Percentiles rank a stretch among this genome's conserved stretches.
These are phyloP conservation scores for Diplocarpon mali DNA, from an alignment of 2,329 filamentous ascomycete genomes.

Conservation along the genomic window DNA sequence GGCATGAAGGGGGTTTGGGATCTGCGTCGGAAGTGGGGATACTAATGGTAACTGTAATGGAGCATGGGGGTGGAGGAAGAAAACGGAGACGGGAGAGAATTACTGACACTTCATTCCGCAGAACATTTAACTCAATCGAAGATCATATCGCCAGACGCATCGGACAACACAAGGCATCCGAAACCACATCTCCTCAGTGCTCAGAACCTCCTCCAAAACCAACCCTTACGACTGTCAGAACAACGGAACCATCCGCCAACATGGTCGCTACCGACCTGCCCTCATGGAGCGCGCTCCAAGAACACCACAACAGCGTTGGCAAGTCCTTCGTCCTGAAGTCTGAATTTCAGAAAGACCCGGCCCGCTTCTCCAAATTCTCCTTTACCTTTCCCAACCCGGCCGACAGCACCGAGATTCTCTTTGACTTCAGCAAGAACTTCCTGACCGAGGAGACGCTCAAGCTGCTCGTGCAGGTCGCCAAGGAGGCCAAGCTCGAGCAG, in stretches of 20 bases:
- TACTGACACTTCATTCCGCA: too few relatives aligned
- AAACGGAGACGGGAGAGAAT: too few relatives aligned
- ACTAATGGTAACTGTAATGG: too few relatives aligned
- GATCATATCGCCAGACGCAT: too few relatives aligned
- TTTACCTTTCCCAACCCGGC: constrained; percentile 70
- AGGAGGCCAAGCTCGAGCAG: constrained; percentile 83
- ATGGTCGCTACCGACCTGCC: constrained; percentile 79
- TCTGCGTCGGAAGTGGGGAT: too few relatives aligned
- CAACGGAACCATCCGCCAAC: constrained; percentile 20
- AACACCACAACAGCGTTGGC: constrained; percentile 77
- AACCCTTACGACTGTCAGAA: not conserved
- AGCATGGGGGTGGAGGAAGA: too few relatives aligned
- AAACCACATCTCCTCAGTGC: constrained; percentile 6
- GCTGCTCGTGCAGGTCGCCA: constrained; percentile 78
- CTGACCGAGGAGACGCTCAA: constrained; percentile 83
- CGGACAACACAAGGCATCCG: not conserved
- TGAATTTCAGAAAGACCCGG: constrained; percentile 77
- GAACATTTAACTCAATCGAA: too few relatives aligned
- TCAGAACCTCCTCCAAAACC: not conserved
- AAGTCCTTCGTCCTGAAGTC: constrained; percentile 89
- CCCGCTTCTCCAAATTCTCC: constrained; percentile 84
- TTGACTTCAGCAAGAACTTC: constrained; percentile 99
- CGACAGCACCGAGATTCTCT: constrained; percentile 78
- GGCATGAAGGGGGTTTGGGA: too few relatives aligned
- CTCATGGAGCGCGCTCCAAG: constrained; percentile 83